Conservation (phyloP, 1,284 basidiomycete species). For the Ceratobasidium sp. region DNA sequence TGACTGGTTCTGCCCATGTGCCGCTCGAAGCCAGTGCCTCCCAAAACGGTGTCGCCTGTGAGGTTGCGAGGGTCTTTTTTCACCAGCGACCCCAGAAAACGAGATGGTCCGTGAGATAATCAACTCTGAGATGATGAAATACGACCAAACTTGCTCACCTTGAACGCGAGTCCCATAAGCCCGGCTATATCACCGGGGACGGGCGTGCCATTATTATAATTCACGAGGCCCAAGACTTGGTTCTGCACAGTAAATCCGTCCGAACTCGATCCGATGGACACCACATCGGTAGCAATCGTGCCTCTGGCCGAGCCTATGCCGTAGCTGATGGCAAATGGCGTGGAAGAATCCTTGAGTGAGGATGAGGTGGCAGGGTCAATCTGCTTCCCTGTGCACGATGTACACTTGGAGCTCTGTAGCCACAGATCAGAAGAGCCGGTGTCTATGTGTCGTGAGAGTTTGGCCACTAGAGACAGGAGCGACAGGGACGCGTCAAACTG, state of each 20-base stretch:
- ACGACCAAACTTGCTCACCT: slow-evolving; percentile 10
- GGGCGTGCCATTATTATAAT: slow-evolving; percentile 18
- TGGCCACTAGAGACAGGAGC: background rate
- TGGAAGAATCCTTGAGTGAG: slow-evolving; percentile 59
- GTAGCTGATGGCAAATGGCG: slow-evolving; percentile 76
- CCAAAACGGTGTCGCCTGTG: slow-evolving; percentile 46
- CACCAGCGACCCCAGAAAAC: slow-evolving; percentile 45
- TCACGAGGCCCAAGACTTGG: slow-evolving; percentile 53
- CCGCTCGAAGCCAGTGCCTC: slow-evolving; percentile 29
- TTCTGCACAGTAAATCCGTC: slow-evolving; percentile 73
- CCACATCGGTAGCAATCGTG: slow-evolving; percentile 68
- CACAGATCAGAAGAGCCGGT: slow-evolving; percentile 42
- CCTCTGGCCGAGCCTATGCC: slow-evolving; percentile 82
- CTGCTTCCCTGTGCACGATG: slow-evolving; percentile 28
- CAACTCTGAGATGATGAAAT: background rate
- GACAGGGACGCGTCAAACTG: slow-evolving; percentile 12
- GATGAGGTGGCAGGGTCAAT: slow-evolving; percentile 62
- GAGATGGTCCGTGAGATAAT: background rate
- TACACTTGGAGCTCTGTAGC: slow-evolving; percentile 31
- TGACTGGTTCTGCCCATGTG: slow-evolving; percentile 48
- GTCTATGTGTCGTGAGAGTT: slow-evolving; percentile 27
- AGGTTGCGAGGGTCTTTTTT: slow-evolving; percentile 51
- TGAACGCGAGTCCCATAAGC: slow-evolving; percentile 34
- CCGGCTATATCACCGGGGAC: slow-evolving; percentile 30
- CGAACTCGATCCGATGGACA: slow-evolving; percentile 60